phyloP scores from a whole-genome alignment of 441 rosid genomes.

The Pelargonium fulgidum region DNA sequence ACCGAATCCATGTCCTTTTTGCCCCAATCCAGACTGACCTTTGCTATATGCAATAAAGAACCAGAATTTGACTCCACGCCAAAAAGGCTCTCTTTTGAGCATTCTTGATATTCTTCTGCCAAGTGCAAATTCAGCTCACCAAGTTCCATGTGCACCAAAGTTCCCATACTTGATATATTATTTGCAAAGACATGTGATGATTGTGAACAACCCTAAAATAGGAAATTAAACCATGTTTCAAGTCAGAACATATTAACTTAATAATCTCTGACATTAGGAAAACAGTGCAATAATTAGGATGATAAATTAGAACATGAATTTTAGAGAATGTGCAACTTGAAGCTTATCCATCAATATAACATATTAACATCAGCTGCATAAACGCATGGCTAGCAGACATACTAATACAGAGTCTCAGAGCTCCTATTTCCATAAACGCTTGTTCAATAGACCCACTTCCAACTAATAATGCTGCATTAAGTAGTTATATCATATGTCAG shows the following conservation, averaged over 20 bases:
- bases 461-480: background rate
- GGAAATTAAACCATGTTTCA: slow-evolving; percentile 14
- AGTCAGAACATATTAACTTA: background rate
- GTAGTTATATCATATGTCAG: background rate
- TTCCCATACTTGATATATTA: slow-evolving; percentile 71
- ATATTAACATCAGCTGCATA: background rate
- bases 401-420: background rate
- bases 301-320: background rate
- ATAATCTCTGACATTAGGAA: background rate
- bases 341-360: background rate
- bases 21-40: slow-evolving; percentile 94
- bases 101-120: slow-evolving; percentile 97
- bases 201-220: slow-evolving; percentile 81
- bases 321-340: background rate
- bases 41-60: slow-evolving; percentile 81
- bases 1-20: slow-evolving; percentile 61
- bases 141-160: slow-evolving; percentile 85
- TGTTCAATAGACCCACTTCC: background rate
- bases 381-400: background rate
- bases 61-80: slow-evolving; percentile 92
- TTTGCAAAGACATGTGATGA: slow-evolving; percentile 94
- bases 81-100: slow-evolving; percentile 75
- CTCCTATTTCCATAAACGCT: background rate
- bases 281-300: background rate
- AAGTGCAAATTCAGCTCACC: slow-evolving; percentile 92